Evolutionary conservation across 2,329 filamentous ascomycete genomes (phyloP).

Genomic region (Aspergillus sp.): DNA sequence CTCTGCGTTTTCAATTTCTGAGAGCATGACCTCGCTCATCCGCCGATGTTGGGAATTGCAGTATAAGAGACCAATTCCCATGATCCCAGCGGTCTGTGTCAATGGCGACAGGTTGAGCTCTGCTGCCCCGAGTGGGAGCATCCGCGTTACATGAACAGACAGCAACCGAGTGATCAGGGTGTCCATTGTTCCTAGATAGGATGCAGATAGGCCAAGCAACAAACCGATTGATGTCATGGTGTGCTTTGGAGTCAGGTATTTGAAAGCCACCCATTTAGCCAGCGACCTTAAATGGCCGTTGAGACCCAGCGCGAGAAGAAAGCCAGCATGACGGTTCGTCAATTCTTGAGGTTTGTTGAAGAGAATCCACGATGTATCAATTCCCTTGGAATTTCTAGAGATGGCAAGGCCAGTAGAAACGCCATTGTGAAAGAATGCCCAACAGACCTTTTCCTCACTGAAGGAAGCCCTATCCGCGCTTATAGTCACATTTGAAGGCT

Average conservation of each 20-base stretch:
- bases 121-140: slow-evolving; percentile 87
- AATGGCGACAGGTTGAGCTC: slow-evolving; percentile 91
- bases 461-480: slow-evolving; percentile 87
- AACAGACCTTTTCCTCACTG: slow-evolving; percentile 94
- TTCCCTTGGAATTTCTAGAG: slow-evolving; percentile 83
- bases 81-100: slow-evolving; percentile 92
- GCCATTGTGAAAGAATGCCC: slow-evolving; percentile 97
- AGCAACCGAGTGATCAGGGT: slow-evolving; percentile 87
- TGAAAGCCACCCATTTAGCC: slow-evolving; percentile 98
- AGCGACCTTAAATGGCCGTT: slow-evolving; percentile 93
- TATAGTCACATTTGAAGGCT: slow-evolving; percentile 85
- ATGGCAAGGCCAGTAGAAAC: slow-evolving; percentile 91
- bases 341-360: slow-evolving; percentile 95
- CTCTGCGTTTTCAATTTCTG: slow-evolving; percentile 88
- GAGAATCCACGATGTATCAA: slow-evolving; percentile 97
- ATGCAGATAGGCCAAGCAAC: slow-evolving; percentile 87
- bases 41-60: slow-evolving; percentile 93
- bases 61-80: slow-evolving; percentile 94
- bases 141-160: slow-evolving; percentile 92
- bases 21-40: slow-evolving; percentile 99
- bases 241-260: slow-evolving; percentile 98
- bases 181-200: slow-evolving; percentile 96
- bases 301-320: slow-evolving; percentile 83
- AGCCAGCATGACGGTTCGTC: slow-evolving; percentile 94
- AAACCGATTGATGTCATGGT: slow-evolving; percentile 98